These are phyloP conservation scores for Calvatia gigantea DNA, from an alignment of 768 basidiomycete species.

Conservation along the genomic window DNA sequence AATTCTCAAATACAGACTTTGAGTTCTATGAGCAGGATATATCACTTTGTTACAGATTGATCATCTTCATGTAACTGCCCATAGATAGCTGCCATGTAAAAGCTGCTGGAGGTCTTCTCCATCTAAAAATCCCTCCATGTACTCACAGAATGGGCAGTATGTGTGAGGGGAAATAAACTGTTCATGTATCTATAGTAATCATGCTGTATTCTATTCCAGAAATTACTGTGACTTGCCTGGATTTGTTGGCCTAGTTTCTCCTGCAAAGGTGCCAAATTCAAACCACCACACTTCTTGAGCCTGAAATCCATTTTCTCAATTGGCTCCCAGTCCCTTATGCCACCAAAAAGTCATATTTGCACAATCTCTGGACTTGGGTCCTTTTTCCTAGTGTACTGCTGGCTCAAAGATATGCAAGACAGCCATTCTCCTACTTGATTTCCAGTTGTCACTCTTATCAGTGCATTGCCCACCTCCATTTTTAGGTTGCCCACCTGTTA, in stretches of 20 bases:
- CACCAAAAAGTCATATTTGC: background rate
- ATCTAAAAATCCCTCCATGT: background rate
- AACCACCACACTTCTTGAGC: background rate
- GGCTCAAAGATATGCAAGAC: background rate
- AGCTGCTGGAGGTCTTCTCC: background rate
- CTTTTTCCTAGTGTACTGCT: background rate
- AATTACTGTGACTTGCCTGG: background rate
- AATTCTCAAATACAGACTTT: no score
- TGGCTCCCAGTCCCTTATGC: background rate
- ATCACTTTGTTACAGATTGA: no score
- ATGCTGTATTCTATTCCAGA: background rate
- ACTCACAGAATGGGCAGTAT: background rate
- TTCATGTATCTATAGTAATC: no score
- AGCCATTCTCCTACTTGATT: background rate
- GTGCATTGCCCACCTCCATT: background rate
- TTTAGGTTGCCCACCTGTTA: no score
- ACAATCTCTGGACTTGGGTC: background rate
- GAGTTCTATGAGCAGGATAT: no score
- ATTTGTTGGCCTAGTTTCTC: background rate
- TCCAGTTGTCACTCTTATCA: background rate
- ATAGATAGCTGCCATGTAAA: background rate
- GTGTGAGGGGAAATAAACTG: background rate
- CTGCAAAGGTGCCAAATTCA: background rate
- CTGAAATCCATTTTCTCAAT: background rate
- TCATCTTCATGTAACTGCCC: background rate